Evolutionary conservation across 2,329 filamentous ascomycete genomes (phyloP), one percentile per base, ranked within the genome.

Genomic region (Aschersonia sp.): DNA sequence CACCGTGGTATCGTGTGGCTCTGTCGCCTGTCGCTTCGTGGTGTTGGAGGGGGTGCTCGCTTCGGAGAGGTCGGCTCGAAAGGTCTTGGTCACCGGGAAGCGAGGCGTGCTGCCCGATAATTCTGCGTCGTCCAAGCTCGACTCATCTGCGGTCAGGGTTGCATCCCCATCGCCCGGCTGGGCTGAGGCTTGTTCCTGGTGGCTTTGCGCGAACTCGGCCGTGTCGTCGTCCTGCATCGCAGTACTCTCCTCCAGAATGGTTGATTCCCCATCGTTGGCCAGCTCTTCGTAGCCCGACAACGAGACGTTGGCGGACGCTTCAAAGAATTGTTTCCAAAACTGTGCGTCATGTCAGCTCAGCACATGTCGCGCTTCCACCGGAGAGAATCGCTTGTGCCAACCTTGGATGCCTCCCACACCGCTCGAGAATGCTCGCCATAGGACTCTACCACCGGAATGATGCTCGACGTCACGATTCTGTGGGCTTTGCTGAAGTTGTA

Each of bases 261-360:
- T 69, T 48, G 59, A 74, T 58, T 76, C 78, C n/a, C 84, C 81
- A 46, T 77, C 79, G 47, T 84, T 81, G 11, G 78, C 78, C 29
- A 81, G 73, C 59, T 94, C 89, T 61, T 95, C 90, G 64, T 98
- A 95, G 31, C 89, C 88, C 0, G 88, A 95, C 9, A 98, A 76
- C 9, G 90, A 95, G 30, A 98, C 90, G 59, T 98, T 97, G 62
- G 92, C 92, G 44, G 89, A 95, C 37, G 92, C 88, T 68, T 98
- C 92, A 66, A 98, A 98, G 71, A 98, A 98, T 70, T 97, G 89
- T 67, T 98, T 98, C 92, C 92, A 98, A 67, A 98, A 98, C 85
- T 94, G 40, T 5, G 40, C 40, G 14, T 14, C 10, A 7, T n/a
- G 40, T 22, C 14, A 22, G 7, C n/a, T 9, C 40, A 7, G 11